Base-by-base conservation (phyloP, 441 rosid species). In the Francoa sonchifolia region DNA sequence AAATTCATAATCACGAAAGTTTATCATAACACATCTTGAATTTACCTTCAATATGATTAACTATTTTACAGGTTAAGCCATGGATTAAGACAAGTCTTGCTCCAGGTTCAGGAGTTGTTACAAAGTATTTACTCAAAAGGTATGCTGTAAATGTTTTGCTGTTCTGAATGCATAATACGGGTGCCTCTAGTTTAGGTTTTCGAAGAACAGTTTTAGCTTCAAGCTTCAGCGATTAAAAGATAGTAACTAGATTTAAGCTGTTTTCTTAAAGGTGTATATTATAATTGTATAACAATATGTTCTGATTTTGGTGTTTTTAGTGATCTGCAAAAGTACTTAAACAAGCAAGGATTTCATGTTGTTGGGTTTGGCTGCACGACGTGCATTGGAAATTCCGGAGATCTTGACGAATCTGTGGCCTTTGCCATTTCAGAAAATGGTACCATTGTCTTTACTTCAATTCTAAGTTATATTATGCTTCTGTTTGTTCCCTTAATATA, bases 361-460 rank as follows among this genome's bases (percentile, higher is more conserved):
- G 79, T 76, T 1, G 76, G 83, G n/a, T 76, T 63, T 26, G 79
- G 83, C 21, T 76, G 83, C 68, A 76, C 79, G 22, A 72, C 79
- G 34, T 76, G 76, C 47, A 69, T 72, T 39, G 79, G 83, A 29
- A 76, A 72, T 42, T 72, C 77, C 22, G 79, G 83, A 22, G 60
- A 69, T 2, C 63, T 76, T 12, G 56, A 72, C 5, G 61, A 66
- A 48, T 23, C 74, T 38, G 79, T 76, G 30, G 66, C 51, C 17
- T 40, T 66, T 39, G 73, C 73, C 8, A 67, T 76, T 13, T 28
- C 68, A 23, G 73, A 63, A 47, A 62, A 57, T 58, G 83, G 79
- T 76, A 59, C 39, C 3, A 17, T 19, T 25, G 7, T 20, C 21
- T 39, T 3, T 31, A 19, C 10, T 12, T 12, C 8, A 26, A 8